Base-by-base conservation (phyloP, 2,329 filamentous ascomycete species). In the Talaromyces funiculosus region DNA sequence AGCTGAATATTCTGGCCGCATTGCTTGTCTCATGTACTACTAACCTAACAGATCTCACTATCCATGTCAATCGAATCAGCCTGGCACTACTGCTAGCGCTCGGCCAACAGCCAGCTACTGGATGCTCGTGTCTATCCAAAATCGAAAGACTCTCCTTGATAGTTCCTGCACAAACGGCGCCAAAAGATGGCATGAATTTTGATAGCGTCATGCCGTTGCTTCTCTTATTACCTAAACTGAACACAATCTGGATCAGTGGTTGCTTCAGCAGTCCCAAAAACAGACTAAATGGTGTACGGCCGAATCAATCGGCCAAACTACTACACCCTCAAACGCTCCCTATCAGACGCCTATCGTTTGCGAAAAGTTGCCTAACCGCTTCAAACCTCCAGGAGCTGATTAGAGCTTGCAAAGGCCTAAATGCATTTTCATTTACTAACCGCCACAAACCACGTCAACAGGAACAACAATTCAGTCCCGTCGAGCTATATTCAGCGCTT, bases 41-140 rank as follows among this genome's bases (percentile, higher is more conserved):
- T 40, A 54, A 54, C 31, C 20, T 54, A 10, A 24, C 14, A 54
- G 22, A 54, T 38, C 35, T 54, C n/a, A 38, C 31, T 20, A 53
- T 53, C 9, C 22, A 37, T 24, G 51, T 54, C 20, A 24, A 54
- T 14, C 33, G 35, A 40, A 38, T 12, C 9, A 26, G 20, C 20
- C 6, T 54, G 20, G 22, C 20, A 3, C 12, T 54, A n/a, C 51
- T 54, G 3, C 10, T 35, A 6, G 20, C 22, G 20, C 33, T 53
- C 8, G 31, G 33, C 51, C 51, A 53, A 26, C 31, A 53, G 12
- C 18, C 31, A 10, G 5, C 18, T 9, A 24, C 16, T 14, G 51
- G 33, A 26, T 24, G n/a, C 20, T 54, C 51, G 14, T 54, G 51
- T 54, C 51, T 54, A 22, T 53, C 51, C 12, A 53, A 53, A n/a